Base-by-base conservation (phyloP, 1,139 yeast genomes). In the Yamadazyma songkhlaensis region DNA sequence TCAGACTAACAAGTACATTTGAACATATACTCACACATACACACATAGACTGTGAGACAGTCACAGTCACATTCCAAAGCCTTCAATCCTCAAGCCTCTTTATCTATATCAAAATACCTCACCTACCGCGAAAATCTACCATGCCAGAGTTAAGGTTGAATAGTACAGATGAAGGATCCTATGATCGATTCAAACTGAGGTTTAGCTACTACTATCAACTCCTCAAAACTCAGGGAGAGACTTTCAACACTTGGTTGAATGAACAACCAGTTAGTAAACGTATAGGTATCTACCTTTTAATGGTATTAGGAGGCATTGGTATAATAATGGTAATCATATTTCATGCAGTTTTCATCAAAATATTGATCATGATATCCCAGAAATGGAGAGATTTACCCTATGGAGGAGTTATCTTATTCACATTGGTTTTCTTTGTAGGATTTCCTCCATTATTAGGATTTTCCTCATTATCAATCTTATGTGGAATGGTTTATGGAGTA, bases 371-470 rank as follows among this genome's bases (percentile, higher is more conserved):
- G 2, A 53, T 80, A 7, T 66, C 84, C 3, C 74, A 76, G 20
- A 45, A 55, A 32, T 73, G 78, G 74, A 55, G 57, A 28, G 54
- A 61, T n/a, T 53, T 72, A 53, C 52, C 58, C 43, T 63, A 60
- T 40, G 92, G 94, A 0, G 67, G 74, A 26, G 46, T 76, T 2
- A 53, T 85, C 1, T 60, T 90, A 44, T 75, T 82, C 44, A 21
- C 60, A 5, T 53, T 69, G 43, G 54, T 70, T 9, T 71, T 71
- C 46, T 45, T 64, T 8, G 74, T 71, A 25, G 72, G 74, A 0
- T 89, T 92, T 67, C 98, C 98, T 3, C 98, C 97, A 2, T 49
- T 90, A 48, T 61, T 89, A 34, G 98, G 98, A 2, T 90, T 83
- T 60, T 74, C 92, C 3, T 73, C 84, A 9, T 62, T 86, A 27